phyloP scores from a whole-genome alignment of 2,329 filamentous ascomycete species.

The Lachnellula cervina region DNA sequence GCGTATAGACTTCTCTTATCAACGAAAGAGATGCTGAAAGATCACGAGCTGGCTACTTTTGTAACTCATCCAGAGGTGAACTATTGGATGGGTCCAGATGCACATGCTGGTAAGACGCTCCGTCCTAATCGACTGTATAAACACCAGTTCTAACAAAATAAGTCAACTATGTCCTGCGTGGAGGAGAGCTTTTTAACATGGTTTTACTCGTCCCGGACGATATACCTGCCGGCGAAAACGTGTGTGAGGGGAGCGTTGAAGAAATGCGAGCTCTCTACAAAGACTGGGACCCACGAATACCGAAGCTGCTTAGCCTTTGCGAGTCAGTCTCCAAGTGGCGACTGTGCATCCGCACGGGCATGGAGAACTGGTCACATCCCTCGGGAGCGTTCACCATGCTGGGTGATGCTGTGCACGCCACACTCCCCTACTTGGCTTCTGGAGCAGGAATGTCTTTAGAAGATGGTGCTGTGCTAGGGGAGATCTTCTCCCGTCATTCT shows the following conservation, averaged over 20 bases:
- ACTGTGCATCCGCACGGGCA: slow-evolving; percentile 50
- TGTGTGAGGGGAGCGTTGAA: slow-evolving; percentile 36
- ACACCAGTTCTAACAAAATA: neutral
- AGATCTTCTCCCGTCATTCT: slow-evolving; percentile 42
- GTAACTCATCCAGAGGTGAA: slow-evolving; percentile 39
- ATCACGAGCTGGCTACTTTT: slow-evolving; percentile 37
- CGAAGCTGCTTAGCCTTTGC: slow-evolving; percentile 53
- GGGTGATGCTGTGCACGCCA: slow-evolving; percentile 61
- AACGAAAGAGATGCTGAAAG: slow-evolving; percentile 38
- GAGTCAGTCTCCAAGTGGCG: slow-evolving; percentile 58
- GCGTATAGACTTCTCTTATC: slow-evolving; percentile 43
- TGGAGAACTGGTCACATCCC: slow-evolving; percentile 53
- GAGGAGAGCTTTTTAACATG: slow-evolving; percentile 38
- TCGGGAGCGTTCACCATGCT: slow-evolving; percentile 54
- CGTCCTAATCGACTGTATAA: neutral
- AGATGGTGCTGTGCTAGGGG: slow-evolving; percentile 52
- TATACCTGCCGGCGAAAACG: slow-evolving; percentile 33
- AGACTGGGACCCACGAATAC: slow-evolving; percentile 42
- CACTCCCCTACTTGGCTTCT: slow-evolving; percentile 55
- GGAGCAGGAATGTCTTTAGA: slow-evolving; percentile 57
- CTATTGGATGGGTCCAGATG: slow-evolving; percentile 44
- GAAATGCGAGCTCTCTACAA: slow-evolving; percentile 40
- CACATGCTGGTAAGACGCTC: slow-evolving; percentile 38
- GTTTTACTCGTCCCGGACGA: slow-evolving; percentile 35
- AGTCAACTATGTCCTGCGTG: slow-evolving; percentile 43